phyloP scores from a whole-genome alignment of 192 early-diverging fungal genomes.

The Coemansia sp. region DNA sequence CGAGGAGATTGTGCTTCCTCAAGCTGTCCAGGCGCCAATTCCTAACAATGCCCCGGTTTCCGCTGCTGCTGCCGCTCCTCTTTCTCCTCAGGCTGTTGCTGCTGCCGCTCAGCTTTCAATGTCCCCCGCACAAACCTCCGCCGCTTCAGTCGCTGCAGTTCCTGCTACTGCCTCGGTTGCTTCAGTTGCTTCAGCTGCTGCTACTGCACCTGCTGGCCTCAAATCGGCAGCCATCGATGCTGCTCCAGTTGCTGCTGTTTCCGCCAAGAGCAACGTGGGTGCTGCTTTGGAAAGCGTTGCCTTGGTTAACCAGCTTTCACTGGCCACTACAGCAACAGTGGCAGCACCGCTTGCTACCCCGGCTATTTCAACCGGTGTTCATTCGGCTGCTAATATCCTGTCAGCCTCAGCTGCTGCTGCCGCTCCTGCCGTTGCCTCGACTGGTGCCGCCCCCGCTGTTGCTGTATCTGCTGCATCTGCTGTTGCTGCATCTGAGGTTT shows the following conservation, averaged over 20 bases:
- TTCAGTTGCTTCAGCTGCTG: neutral
- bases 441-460: neutral
- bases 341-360: neutral
- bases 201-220: neutral
- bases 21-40: neutral
- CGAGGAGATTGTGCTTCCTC: neutral
- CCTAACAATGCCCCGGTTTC: neutral
- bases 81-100: slow-evolving; percentile 1
- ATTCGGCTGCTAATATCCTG: too few species aligned
- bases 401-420: neutral
- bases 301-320: neutral
- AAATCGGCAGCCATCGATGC: neutral
- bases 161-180: neutral
- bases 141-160: neutral
- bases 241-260: neutral
- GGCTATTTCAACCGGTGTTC: too few species aligned
- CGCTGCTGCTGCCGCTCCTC: neutral
- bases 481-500: neutral
- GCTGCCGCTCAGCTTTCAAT: neutral
- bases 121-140: neutral
- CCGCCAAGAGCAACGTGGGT: neutral
- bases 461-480: neutral
- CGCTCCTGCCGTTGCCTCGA: neutral
- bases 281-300: slow-evolving; percentile 4
- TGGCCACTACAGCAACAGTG: neutral